phyloP scores from a whole-genome alignment of 208 protist genomes.

The Acanthamoeba healyi region DNA sequence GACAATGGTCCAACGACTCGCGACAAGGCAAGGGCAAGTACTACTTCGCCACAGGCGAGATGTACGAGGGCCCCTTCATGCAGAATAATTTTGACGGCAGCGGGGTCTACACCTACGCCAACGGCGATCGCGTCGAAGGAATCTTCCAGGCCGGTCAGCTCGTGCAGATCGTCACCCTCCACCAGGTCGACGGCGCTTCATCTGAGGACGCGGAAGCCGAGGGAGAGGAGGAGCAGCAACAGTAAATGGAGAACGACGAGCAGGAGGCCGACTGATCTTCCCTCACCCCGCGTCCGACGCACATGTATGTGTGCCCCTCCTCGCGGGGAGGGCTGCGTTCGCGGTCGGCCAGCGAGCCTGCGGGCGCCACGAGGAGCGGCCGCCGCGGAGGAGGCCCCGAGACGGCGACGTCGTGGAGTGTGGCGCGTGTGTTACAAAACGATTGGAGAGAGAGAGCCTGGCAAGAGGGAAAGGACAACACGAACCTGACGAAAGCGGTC shows the following conservation, averaged over 20 bases:
- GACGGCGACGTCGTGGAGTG: no score
- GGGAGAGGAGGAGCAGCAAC: background rate
- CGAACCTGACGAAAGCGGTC: no score
- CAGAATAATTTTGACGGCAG: constrained; percentile 36
- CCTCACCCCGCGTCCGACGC: no score
- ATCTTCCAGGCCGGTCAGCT: constrained; percentile 38
- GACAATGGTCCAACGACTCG: constrained; percentile 22
- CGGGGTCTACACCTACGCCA: constrained; percentile 49
- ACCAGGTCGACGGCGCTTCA: background rate
- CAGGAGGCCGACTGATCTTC: background rate
- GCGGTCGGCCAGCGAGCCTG: no score
- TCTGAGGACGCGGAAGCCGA: background rate
- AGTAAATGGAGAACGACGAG: background rate
- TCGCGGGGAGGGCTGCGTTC: no score
- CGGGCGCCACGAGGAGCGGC: no score
- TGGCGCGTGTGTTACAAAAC: no score
- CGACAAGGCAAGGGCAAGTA: constrained; percentile 12
- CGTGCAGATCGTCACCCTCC: constrained; percentile 22
- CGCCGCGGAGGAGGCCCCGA: no score
- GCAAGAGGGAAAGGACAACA: no score
- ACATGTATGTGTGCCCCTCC: no score
- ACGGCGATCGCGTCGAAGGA: constrained; percentile 35
- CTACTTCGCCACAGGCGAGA: constrained; percentile 6
- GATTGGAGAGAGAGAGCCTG: no score
- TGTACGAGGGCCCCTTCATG: constrained; percentile 38